Evolutionary conservation across 2,329 filamentous ascomycete species (phyloP).

Genomic region (Lasiodiplodia gonubiensis): DNA sequence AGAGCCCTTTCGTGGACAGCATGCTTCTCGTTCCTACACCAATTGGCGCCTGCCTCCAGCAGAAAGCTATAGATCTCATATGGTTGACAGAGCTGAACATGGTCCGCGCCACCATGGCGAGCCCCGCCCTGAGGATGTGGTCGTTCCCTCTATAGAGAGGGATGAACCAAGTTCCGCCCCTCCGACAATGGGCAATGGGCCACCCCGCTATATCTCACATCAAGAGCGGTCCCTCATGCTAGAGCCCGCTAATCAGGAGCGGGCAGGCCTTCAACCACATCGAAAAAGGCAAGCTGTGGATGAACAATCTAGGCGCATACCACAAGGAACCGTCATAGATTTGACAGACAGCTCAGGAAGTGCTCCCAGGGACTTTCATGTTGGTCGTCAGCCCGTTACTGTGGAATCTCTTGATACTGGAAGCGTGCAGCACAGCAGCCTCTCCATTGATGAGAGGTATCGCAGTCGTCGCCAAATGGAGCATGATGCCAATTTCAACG

Average conservation of each 20-base stretch:
- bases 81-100: constrained; percentile 13
- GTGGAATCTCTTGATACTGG: background rate
- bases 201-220: constrained; percentile 14
- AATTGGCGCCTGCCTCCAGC: background rate
- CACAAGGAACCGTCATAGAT: constrained; percentile 3
- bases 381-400: background rate
- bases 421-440: background rate
- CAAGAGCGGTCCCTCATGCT: constrained; percentile 28
- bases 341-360: constrained; percentile 8
- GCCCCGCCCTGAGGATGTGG: constrained; percentile 9
- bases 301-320: background rate
- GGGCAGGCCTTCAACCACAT: background rate
- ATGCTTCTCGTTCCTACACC: background rate
- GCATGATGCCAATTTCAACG: background rate
- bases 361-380: background rate
- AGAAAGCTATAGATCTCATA: background rate
- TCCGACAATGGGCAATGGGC: background rate
- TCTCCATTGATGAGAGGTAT: constrained; percentile 7
- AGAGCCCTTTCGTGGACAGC: constrained; percentile 1
- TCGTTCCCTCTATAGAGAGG: constrained; percentile 14
- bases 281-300: background rate
- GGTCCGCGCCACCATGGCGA: constrained; percentile 4
- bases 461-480: constrained; percentile 4
- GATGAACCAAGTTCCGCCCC: constrained; percentile 9
- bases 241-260: background rate